phyloP scores from a whole-genome alignment of 2,329 filamentous ascomycete species.

The Diplocarpon mali region DNA sequence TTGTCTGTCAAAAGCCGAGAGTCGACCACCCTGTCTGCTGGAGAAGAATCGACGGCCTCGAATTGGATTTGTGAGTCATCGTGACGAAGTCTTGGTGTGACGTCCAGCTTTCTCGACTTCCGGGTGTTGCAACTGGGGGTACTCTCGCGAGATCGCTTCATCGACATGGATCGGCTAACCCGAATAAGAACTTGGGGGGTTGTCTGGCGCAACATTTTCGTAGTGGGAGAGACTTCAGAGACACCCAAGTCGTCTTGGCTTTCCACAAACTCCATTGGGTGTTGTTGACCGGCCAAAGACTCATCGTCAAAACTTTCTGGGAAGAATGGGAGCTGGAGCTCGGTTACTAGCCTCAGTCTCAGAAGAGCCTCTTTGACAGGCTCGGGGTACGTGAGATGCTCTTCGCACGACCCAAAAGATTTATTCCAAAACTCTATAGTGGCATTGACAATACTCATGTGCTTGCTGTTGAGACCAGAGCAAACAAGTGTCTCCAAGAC shows the following conservation, averaged over 20 bases:
- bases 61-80: conserved; percentile 78
- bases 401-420: conserved; percentile 49
- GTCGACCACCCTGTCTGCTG: conserved; percentile 39
- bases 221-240: conserved; percentile 4
- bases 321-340: conserved; percentile 39
- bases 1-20: conserved; percentile 69
- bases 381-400: conserved; percentile 49
- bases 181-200: conserved; percentile 20
- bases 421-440: conserved; percentile 57
- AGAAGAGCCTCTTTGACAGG: conserved; percentile 51
- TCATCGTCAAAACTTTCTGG: conserved; percentile 27
- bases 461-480: conserved; percentile 48
- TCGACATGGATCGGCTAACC: not conserved
- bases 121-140: conserved; percentile 28
- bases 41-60: conserved; percentile 53
- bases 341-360: conserved; percentile 44
- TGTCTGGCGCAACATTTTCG: conserved; percentile 7
- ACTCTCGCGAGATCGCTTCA: conserved; percentile 18
- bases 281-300: conserved; percentile 21
- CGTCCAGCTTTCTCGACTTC: conserved; percentile 27
- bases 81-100: conserved; percentile 52
- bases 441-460: conserved; percentile 39
- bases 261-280: conserved; percentile 31
- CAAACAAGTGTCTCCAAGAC: conserved; percentile 44
- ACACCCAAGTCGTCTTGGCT: conserved; percentile 14